Evolutionary conservation across 2,329 filamentous ascomycete genomes (phyloP).

Genomic region (Decorospora gaudefroyi): DNA sequence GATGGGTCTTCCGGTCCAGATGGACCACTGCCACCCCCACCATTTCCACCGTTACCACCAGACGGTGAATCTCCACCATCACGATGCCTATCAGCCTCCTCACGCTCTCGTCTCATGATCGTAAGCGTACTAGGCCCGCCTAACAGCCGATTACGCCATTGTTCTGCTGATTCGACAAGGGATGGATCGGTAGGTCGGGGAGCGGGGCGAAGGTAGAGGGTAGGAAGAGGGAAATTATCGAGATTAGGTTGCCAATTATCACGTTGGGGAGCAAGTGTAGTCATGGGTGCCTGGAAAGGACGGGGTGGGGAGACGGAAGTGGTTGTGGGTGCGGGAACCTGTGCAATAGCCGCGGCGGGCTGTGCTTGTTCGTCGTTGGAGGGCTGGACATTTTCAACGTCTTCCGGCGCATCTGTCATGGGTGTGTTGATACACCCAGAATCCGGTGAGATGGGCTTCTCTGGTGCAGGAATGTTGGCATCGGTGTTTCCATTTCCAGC

Average conservation of each 20-base stretch:
- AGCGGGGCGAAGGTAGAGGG: neutral
- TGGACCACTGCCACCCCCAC: no score
- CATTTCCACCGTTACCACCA: neutral
- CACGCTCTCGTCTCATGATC: neutral
- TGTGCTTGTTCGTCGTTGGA: no score
- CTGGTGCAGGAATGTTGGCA: neutral
- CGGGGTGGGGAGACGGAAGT: neutral
- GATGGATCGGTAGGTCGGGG: neutral
- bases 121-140: slow-evolving; percentile 2
- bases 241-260: neutral
- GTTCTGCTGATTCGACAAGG: slow-evolving; percentile 1
- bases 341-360: no score
- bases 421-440: neutral
- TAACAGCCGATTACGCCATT: slow-evolving; percentile 1
- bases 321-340: no score
- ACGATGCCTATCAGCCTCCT: neutral
- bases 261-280: neutral
- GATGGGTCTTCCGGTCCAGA: no score
- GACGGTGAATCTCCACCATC: neutral
- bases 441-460: neutral
- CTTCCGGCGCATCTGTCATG: no score
- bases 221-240: neutral
- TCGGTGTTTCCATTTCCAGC: neutral
- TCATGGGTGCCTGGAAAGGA: neutral
- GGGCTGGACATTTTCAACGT: no score